phyloP scores from a whole-genome alignment of 345 rosid species.

The Salix dunnii region DNA sequence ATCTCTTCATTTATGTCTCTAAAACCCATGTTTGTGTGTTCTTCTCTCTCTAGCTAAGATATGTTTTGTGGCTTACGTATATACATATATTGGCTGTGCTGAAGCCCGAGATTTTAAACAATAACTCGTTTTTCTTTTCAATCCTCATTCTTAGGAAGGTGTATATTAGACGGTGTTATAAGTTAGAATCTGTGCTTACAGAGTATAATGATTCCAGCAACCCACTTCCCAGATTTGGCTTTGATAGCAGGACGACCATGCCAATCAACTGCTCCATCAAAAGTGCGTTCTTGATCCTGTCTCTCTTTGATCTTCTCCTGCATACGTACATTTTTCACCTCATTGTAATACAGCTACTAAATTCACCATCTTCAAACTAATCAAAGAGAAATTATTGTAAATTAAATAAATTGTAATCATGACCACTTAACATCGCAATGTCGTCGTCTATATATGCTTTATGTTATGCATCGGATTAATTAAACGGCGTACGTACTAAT shows the following conservation, averaged over 20 bases:
- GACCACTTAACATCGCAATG: background rate
- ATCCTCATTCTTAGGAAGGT: background rate
- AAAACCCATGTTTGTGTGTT: background rate
- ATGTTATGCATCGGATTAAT: background rate
- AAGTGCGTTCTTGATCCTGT: constrained; percentile 42
- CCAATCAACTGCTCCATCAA: constrained; percentile 74
- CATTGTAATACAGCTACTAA: background rate
- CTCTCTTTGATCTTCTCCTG: constrained; percentile 43
- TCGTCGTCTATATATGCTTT: background rate
- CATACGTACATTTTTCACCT: background rate
- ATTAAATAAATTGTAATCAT: background rate
- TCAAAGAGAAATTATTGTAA: no score
- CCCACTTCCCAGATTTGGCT: constrained; percentile 67
- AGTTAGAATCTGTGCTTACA: constrained; percentile 39
- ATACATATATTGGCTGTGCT: background rate
- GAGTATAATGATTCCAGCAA: constrained; percentile 72
- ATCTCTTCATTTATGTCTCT: background rate
- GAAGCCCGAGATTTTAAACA: constrained; percentile 7
- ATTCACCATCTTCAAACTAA: background rate
- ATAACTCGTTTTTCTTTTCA: constrained; percentile 14
- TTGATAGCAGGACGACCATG: constrained; percentile 66
- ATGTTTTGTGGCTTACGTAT: background rate
- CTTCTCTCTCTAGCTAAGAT: background rate
- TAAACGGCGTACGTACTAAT: no score
- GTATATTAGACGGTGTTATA: background rate